Conservation (phyloP, 2,329 filamentous ascomycete species). For the Penicillium sp. region DNA sequence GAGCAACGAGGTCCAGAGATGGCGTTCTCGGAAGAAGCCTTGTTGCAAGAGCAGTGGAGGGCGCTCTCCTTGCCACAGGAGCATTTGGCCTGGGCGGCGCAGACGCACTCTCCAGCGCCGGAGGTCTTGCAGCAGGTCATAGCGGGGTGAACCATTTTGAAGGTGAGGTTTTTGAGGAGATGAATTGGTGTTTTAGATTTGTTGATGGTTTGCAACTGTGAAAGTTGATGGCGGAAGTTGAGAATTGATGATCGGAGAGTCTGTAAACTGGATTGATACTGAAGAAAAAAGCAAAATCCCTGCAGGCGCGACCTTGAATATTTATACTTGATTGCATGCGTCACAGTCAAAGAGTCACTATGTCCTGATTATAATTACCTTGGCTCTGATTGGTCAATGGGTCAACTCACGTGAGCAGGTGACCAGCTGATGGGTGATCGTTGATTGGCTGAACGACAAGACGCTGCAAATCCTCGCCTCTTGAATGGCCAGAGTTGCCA, state of each 20-base stretch:
- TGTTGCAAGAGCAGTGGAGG: constrained; percentile 82
- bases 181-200: neutral
- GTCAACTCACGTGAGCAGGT: constrained; percentile 2
- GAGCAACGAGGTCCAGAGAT: constrained; percentile 74
- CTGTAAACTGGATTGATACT: neutral
- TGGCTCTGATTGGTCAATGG: constrained; percentile 22
- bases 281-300: neutral
- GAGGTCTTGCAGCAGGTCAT: constrained; percentile 62
- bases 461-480: neutral
- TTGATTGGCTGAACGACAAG: constrained; percentile 14
- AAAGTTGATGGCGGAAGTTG: neutral
- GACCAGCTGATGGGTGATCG: neutral
- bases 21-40: constrained; percentile 73
- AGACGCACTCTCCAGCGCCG: constrained; percentile 55
- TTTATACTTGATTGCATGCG: constrained; percentile 16
- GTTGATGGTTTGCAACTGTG: neutral
- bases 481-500: neutral
- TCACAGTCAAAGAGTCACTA: constrained; percentile 4
- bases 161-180: neutral
- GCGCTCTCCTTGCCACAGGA: constrained; percentile 88
- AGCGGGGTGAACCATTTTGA: constrained; percentile 49
- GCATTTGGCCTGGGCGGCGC: constrained; percentile 65
- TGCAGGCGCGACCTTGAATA: neutral
- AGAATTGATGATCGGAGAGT: neutral
- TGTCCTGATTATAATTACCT: constrained; percentile 27